phyloP scores from a whole-genome alignment of 306 rosid genomes.

The Acacia crassicarpa region DNA sequence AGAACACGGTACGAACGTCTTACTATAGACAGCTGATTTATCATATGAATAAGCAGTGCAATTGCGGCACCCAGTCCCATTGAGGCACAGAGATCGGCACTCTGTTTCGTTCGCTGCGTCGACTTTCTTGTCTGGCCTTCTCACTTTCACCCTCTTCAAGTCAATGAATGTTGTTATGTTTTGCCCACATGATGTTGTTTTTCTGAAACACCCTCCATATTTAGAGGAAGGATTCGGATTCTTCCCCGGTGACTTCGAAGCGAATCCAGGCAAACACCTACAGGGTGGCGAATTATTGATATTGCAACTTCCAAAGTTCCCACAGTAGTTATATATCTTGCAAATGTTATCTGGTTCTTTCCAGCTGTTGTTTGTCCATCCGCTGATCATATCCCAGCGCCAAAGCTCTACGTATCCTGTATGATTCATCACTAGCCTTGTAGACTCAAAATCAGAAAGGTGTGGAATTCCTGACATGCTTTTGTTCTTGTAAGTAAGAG shows the following conservation, averaged over 20 bases:
- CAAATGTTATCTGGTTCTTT: background rate
- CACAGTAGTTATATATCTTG: background rate
- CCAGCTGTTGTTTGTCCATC: background rate
- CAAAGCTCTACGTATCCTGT: background rate
- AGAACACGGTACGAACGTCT: background rate
- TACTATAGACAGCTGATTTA: background rate
- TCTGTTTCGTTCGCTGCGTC: background rate
- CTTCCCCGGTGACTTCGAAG: background rate
- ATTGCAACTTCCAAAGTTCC: background rate
- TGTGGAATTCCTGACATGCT: background rate
- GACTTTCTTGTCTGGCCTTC: background rate
- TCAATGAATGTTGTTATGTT: background rate
- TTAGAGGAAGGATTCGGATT: background rate
- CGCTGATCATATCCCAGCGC: accelerated
- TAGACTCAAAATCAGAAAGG: background rate
- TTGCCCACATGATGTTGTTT: background rate
- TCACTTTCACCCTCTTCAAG: background rate
- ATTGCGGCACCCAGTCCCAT: background rate
- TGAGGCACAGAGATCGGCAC: background rate
- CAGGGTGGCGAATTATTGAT: accelerated
- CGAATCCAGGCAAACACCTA: background rate
- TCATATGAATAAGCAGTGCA: background rate
- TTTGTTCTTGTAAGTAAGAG: accelerated
- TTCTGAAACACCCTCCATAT: background rate
- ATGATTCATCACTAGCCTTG: background rate